Conservation (phyloP, 305 asterid species). For the Fraxinus dipetala region DNA sequence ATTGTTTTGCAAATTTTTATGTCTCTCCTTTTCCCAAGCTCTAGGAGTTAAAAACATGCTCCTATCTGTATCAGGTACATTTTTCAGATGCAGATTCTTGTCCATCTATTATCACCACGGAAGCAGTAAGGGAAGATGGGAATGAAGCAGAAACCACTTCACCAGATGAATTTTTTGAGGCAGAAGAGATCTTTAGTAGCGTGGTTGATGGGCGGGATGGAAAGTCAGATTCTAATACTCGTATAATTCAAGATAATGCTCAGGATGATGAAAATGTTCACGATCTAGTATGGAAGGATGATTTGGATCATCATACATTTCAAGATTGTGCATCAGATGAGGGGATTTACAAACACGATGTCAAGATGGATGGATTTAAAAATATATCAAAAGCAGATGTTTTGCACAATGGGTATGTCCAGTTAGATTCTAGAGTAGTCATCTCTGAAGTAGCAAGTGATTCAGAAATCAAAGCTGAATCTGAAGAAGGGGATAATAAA, state of each 20-base stretch:
- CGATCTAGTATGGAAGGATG: slow-evolving; percentile 52
- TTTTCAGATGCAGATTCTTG: slow-evolving; percentile 86
- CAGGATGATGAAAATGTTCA: slow-evolving; percentile 37
- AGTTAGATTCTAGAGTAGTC: slow-evolving; percentile 25
- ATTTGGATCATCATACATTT: slow-evolving; percentile 59
- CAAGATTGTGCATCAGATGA: slow-evolving; percentile 81
- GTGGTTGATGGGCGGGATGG: slow-evolving; percentile 59
- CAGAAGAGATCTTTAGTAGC: slow-evolving; percentile 86
- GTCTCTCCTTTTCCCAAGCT: slow-evolving; percentile 26
- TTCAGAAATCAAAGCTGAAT: slow-evolving; percentile 32
- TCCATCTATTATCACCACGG: slow-evolving; percentile 45
- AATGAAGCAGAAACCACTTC: slow-evolving; percentile 66
- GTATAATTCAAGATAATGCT: slow-evolving; percentile 31
- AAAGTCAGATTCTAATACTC: slow-evolving; percentile 55
- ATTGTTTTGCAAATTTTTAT: slow-evolving; percentile 26
- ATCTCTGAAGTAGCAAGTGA: slow-evolving; percentile 31
- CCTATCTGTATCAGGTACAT: slow-evolving; percentile 67
- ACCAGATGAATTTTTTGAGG: slow-evolving; percentile 92
- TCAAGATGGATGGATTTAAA: slow-evolving; percentile 26
- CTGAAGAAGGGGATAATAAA: slow-evolving; percentile 43
- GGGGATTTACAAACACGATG: slow-evolving; percentile 40
- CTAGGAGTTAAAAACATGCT: slow-evolving; percentile 38
- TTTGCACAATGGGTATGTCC: slow-evolving; percentile 28
- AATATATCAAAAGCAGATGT: slow-evolving; percentile 23
- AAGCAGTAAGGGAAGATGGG: slow-evolving; percentile 56